Percentiles rank a stretch among this genome's conserved stretches.
Evolutionary conservation across 768 basidiomycete genomes (phyloP).

Genomic region (Kwoniella shandongensis): DNA sequence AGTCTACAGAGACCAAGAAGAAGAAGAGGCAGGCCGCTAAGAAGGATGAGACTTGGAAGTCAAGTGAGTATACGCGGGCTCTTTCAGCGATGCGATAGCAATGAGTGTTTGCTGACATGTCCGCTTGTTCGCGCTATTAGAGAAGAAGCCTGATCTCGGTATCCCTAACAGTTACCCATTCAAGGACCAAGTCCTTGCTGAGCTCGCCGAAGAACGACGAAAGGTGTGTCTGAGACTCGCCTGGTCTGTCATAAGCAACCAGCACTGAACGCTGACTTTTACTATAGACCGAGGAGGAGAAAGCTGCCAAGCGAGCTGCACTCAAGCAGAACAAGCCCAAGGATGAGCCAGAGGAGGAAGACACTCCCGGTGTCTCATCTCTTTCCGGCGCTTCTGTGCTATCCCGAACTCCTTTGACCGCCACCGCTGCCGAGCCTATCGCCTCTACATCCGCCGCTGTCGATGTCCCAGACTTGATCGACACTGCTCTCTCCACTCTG

Average conservation of each 20-base stretch:
- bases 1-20: slow-evolving; percentile 71
- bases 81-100: background rate
- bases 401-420: slow-evolving; percentile 24
- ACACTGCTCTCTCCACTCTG: slow-evolving; percentile 65
- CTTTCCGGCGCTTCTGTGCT: slow-evolving; percentile 31
- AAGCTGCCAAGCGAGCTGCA: slow-evolving; percentile 60
- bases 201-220: slow-evolving; percentile 77
- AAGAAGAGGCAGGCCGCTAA: slow-evolving; percentile 73
- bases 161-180: slow-evolving; percentile 91
- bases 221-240: slow-evolving; percentile 57
- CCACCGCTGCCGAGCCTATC: slow-evolving; percentile 17
- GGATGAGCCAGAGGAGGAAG: slow-evolving; percentile 54
- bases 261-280: background rate
- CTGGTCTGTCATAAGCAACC: background rate
- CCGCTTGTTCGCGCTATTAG: slow-evolving; percentile 8
- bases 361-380: slow-evolving; percentile 49
- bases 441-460: slow-evolving; percentile 50
- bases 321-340: slow-evolving; percentile 59
- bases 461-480: slow-evolving; percentile 62
- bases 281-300: slow-evolving; percentile 72
- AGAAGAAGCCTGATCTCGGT: slow-evolving; percentile 83
- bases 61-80: slow-evolving; percentile 59
- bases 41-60: slow-evolving; percentile 83
- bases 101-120: no score
- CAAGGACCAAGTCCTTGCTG: slow-evolving; percentile 91